phyloP scores from a whole-genome alignment of 176 grass and related monocot genomes.

The Eremochloa ophiuroides region DNA sequence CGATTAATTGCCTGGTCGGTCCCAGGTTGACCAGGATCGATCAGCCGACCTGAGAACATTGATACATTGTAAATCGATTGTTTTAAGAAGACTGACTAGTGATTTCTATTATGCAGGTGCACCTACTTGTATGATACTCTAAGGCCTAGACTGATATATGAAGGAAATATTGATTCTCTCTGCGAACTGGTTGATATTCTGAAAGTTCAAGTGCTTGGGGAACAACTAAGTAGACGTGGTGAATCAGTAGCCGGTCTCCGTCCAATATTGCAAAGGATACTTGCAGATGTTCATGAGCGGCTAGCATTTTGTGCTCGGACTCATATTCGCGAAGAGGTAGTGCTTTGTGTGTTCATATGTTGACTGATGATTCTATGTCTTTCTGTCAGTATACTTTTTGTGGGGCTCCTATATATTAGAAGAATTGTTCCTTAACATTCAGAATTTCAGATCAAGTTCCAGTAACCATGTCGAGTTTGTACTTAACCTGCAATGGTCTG shows the following conservation, averaged over 20 bases:
- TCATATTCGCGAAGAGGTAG: constrained; percentile 89
- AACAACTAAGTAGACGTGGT: constrained; percentile 66
- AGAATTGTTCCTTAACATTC: neutral
- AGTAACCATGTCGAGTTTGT: neutral
- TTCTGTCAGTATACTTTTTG: neutral
- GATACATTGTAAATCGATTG: neutral
- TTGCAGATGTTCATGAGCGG: constrained; percentile 91
- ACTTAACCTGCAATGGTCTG: neutral
- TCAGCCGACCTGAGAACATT: too few species aligned
- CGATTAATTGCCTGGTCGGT: too few species aligned
- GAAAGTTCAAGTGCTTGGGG: constrained; percentile 91
- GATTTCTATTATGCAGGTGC: constrained; percentile 50
- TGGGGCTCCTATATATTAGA: neutral
- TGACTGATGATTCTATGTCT: neutral
- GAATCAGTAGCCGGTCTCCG: constrained; percentile 74
- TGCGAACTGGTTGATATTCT: constrained; percentile 95
- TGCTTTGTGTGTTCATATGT: neutral
- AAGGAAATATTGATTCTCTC: constrained; percentile 85
- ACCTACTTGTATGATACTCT: constrained; percentile 93
- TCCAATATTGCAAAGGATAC: constrained; percentile 85
- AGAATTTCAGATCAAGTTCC: constrained; percentile 12
- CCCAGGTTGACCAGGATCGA: too few species aligned
- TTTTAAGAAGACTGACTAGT: constrained; percentile 8
- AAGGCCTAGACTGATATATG: constrained; percentile 93
- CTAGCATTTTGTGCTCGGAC: constrained; percentile 95